Conservation (phyloP, 805 yeast genomes). For the Priceomyces carsonii region DNA sequence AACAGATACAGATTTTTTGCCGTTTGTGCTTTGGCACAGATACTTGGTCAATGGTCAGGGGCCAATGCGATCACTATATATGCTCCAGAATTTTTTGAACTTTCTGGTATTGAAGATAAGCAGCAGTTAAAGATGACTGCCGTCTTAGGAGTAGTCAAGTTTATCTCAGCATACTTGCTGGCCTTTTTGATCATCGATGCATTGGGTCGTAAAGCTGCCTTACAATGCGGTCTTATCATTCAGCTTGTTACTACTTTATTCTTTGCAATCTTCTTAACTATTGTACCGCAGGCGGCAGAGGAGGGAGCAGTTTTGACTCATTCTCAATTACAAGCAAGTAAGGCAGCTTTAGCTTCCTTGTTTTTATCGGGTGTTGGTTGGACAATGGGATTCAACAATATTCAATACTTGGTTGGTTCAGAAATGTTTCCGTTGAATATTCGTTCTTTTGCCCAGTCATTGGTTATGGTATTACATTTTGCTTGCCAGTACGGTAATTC, state of each 20-base stretch:
- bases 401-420: slow-evolving; percentile 55
- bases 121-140: slow-evolving; percentile 49
- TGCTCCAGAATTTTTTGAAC: slow-evolving; percentile 51
- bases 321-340: slow-evolving; percentile 37
- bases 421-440: slow-evolving; percentile 55
- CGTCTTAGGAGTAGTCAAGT: slow-evolving; percentile 54
- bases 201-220: slow-evolving; percentile 51
- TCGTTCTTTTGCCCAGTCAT: slow-evolving; percentile 50
- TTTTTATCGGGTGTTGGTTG: slow-evolving; percentile 55
- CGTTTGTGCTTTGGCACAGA: slow-evolving; percentile 43
- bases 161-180: slow-evolving; percentile 46
- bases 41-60: slow-evolving; percentile 62
- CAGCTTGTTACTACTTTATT: slow-evolving; percentile 46
- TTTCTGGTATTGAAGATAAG: slow-evolving; percentile 47
- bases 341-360: slow-evolving; percentile 52
- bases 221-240: slow-evolving; percentile 49
- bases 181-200: slow-evolving; percentile 57
- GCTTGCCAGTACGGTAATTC: slow-evolving; percentile 59
- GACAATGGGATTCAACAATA: slow-evolving; percentile 60
- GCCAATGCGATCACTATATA: slow-evolving; percentile 58
- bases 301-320: slow-evolving; percentile 27
- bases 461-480: slow-evolving; percentile 57
- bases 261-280: slow-evolving; percentile 46
- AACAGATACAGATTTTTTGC: slow-evolving; percentile 47
- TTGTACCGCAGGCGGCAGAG: slow-evolving; percentile 46